Conservation (phyloP, 257 asterid genomes). For the Ocimum tenuiflorum region DNA sequence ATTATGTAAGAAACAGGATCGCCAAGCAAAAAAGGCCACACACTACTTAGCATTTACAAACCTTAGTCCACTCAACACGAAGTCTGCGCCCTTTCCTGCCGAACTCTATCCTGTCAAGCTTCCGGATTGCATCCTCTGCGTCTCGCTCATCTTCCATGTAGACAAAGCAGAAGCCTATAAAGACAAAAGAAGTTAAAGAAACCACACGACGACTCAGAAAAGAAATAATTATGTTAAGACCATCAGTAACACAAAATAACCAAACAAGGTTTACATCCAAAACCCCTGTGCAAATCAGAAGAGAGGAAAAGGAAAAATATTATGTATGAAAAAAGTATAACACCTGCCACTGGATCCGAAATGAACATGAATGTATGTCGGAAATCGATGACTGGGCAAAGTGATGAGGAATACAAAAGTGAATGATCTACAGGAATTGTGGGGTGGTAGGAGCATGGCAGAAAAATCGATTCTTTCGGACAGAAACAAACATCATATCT, state of each 20-base stretch:
- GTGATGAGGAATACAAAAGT: conserved; percentile 91
- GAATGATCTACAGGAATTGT: conserved; percentile 81
- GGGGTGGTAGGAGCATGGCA: conserved; percentile 74
- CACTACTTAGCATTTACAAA: too few species aligned
- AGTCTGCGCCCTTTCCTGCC: conserved; percentile 80
- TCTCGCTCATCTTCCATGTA: conserved; percentile 96
- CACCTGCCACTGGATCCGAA: conserved; percentile 92
- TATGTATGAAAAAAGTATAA: conserved; percentile 58
- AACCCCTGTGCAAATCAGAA: conserved; percentile 42
- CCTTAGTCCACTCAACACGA: conserved; percentile 95
- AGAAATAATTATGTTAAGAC: too few species aligned
- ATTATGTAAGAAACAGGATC: too few species aligned
- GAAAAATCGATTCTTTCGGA: conserved; percentile 82
- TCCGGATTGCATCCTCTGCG: conserved; percentile 88
- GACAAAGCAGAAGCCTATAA: conserved; percentile 78
- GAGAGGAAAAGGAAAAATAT: conserved; percentile 31
- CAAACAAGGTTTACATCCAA: conserved; percentile 38
- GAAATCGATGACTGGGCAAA: conserved; percentile 79
- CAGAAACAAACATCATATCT: conserved; percentile 76
- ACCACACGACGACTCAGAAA: too few species aligned
- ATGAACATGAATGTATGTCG: conserved; percentile 80
- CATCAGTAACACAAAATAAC: too few species aligned
- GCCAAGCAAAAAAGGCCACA: too few species aligned
- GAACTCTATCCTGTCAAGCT: conserved; percentile 77
- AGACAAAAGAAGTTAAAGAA: conserved; percentile 23